Evolutionary conservation across 345 rosid species (phyloP).

Genomic region (Noccaea caerulescens): DNA sequence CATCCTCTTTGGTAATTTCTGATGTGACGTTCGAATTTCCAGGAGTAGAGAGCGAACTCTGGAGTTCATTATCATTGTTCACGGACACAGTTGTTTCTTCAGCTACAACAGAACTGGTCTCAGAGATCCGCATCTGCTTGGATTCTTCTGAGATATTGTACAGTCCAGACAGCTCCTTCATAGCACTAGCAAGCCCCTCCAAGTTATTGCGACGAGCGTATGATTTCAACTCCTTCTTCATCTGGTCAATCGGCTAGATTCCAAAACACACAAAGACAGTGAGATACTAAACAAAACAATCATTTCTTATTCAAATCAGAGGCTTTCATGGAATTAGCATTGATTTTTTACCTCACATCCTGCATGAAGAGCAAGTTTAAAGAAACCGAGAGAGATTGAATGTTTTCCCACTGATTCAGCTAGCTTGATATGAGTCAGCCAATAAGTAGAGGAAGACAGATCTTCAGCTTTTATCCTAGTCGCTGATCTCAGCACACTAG

Average conservation of each 20-base stretch:
- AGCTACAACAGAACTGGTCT: slow-evolving; percentile 60
- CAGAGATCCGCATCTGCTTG: slow-evolving; percentile 63
- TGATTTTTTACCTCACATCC: slow-evolving; percentile 69
- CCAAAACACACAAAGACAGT: slow-evolving; percentile 26
- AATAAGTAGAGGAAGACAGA: slow-evolving; percentile 64
- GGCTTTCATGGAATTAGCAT: background rate
- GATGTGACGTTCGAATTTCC: slow-evolving; percentile 30
- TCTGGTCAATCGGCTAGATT: slow-evolving; percentile 64
- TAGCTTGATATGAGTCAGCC: slow-evolving; percentile 78
- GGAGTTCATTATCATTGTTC: slow-evolving; percentile 37
- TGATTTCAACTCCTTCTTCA: slow-evolving; percentile 76
- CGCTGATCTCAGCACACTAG: slow-evolving; percentile 56
- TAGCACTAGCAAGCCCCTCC: slow-evolving; percentile 53
- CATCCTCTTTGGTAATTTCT: slow-evolving; percentile 25
- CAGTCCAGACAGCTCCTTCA: slow-evolving; percentile 60
- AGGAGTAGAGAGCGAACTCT: slow-evolving; percentile 33
- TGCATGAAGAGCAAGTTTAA: slow-evolving; percentile 84
- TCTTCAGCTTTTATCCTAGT: slow-evolving; percentile 53
- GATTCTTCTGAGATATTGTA: slow-evolving; percentile 59
- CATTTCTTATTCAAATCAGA: background rate
- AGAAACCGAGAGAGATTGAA: slow-evolving; percentile 78
- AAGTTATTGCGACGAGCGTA: slow-evolving; percentile 65
- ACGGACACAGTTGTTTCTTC: slow-evolving; percentile 42
- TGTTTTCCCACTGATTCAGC: slow-evolving; percentile 80
- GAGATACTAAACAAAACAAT: background rate